phyloP scores from a whole-genome alignment of 169 alveolate species.

The Ichthyophthirius multifiliis region DNA sequence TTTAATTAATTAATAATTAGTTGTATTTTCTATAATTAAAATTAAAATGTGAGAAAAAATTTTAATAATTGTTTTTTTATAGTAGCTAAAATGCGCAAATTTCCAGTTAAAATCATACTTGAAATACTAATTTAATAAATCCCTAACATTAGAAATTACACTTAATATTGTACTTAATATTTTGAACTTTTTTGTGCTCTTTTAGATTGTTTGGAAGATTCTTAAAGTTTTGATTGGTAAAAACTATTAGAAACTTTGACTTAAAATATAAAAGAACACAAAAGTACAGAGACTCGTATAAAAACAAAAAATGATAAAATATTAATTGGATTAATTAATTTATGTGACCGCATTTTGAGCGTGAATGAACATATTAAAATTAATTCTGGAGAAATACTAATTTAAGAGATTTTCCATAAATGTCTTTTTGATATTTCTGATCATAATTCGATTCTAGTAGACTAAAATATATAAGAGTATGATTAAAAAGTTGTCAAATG shows the following conservation, averaged over 20 bases:
- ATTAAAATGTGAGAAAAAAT: conserved; percentile 41
- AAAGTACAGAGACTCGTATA: conserved; percentile 51
- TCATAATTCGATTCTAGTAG: not conserved
- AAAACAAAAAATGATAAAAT: conserved; percentile 52
- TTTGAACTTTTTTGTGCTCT: conserved; percentile 52
- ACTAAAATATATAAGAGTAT: not conserved
- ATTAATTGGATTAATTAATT: conserved; percentile 51
- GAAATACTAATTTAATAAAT: conserved; percentile 26
- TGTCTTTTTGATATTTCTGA: conserved; percentile 49
- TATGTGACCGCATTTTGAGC: conserved; percentile 39
- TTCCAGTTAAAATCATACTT: conserved; percentile 39
- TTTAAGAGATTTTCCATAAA: conserved; percentile 46
- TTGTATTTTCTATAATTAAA: conserved; percentile 16
- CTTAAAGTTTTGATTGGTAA: too few relatives aligned
- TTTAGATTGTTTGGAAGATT: conserved; percentile 19
- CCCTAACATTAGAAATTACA: conserved; percentile 36
- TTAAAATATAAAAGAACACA: conserved; percentile 35
- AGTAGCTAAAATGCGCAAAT: not conserved
- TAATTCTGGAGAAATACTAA: not conserved
- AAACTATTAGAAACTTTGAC: not conserved
- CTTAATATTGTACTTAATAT: conserved; percentile 51
- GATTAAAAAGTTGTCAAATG: conserved; percentile 39
- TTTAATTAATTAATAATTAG: not conserved
- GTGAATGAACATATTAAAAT: not conserved
- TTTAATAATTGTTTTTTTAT: conserved; percentile 18